Evolutionary conservation across 2,329 filamentous ascomycete genomes (phyloP), one percentile per base, ranked within the genome.

Genomic region (Endoconidiophora laricicola): DNA sequence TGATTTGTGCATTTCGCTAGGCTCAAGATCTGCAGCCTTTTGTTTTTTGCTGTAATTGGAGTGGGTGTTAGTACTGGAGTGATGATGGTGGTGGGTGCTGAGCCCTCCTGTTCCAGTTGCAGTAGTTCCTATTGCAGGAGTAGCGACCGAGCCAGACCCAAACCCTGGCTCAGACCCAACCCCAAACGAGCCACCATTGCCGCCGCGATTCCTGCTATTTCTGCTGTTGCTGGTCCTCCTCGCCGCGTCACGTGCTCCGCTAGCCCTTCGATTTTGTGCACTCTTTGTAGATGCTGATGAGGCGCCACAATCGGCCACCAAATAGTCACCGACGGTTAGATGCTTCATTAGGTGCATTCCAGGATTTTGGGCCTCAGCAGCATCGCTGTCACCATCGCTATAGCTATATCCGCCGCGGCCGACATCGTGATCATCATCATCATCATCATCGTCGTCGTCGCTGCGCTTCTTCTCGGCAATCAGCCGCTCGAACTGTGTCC

Each of bases 381-480:
- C 29, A 4, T 45, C 48, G 6, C 29, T 44, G 6, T 46, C 48
- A 9, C 42, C 39, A 29, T 38, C 36, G 43, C 40, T 36, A 24
- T 36, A 24, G 37, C 39, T 33, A 22, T 42, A 39, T 16, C 22
- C 40, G 6, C 40, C 20, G 23, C 23, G 29, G 12, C 29, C 36
- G 12, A 41, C 46, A 37, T 26, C n/a, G 7, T 42, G 36, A 10
- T 6, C 16, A 33, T 48, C 46, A 22, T 18, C 26, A 7, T 41
- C 24, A 22, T 22, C 36, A 7, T n/a, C 42, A 29, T 12, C 46
- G 23, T 26, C 33, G 42, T 38, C 26, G 20, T 47, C 26, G 46
- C 42, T 24, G 53, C 65, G 69, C 60, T 80, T 80, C 63, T 71
- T 74, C 52, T 68, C 61, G 56, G 66, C 63, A 46, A 81, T 59